Conservation (phyloP, 2,329 filamentous ascomycete species). For the Fusarium decemcellulare region DNA sequence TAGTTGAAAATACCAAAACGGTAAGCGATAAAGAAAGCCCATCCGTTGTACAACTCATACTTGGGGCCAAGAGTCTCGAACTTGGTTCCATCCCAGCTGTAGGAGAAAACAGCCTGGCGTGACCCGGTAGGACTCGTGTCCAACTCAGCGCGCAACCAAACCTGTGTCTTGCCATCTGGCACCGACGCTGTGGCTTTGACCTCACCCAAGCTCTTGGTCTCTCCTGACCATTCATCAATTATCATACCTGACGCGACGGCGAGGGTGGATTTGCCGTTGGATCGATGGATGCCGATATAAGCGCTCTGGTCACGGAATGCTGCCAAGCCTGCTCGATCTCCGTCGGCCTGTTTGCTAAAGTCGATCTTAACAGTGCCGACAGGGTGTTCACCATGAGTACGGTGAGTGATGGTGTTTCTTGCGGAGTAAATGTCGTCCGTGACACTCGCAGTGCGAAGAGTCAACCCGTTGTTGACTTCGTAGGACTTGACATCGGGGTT, state of each 20-base stretch:
- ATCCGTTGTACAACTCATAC: conserved; percentile 57
- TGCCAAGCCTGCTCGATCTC: conserved; percentile 66
- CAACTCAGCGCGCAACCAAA: conserved; percentile 45
- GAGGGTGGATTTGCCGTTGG: conserved; percentile 46
- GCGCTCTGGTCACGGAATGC: conserved; percentile 67
- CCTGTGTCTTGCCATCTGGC: conserved; percentile 28
- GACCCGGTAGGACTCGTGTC: conserved; percentile 43
- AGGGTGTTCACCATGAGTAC: conserved; percentile 58
- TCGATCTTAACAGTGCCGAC: conserved; percentile 65
- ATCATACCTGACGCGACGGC: conserved; percentile 55
- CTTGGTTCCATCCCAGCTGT: conserved; percentile 34
- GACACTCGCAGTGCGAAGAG: conserved; percentile 63
- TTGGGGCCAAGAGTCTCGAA: conserved; percentile 48
- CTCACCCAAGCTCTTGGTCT: conserved; percentile 34
- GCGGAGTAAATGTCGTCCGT: conserved; percentile 65
- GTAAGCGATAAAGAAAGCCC: conserved; percentile 65
- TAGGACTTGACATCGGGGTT: conserved; percentile 68
- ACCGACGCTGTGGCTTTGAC: conserved; percentile 40
- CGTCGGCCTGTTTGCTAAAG: conserved; percentile 62
- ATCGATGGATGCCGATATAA: conserved; percentile 64
- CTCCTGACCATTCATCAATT: conserved; percentile 50
- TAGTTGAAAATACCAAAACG: conserved; percentile 65
- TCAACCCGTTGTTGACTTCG: conserved; percentile 60
- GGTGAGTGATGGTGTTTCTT: conserved; percentile 63
- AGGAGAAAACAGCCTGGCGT: conserved; percentile 37